Evolutionary conservation across 2,329 filamentous ascomycete genomes (phyloP), one percentile per base, ranked within the genome.

Genomic region (Calonectria multiphialidica): DNA sequence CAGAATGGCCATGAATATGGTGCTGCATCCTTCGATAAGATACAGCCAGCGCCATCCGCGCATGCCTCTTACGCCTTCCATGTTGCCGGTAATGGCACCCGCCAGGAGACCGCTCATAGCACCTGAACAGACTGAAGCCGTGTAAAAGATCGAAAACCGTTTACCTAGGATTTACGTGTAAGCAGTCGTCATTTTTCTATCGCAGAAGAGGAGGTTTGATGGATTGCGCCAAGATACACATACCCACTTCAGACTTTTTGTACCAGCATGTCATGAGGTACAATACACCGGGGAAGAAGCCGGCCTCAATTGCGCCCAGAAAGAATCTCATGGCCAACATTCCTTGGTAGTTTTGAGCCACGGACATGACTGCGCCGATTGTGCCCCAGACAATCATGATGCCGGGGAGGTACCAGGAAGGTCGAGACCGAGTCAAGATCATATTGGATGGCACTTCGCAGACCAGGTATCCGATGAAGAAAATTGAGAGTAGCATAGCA

Each of bases 181-280:
- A 62, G 57, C 5, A 15, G n/a, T 5, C 21, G 37, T 13, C 10
- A n/a, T 18, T 2, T 23, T n/a, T n/a, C n/a, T n/a, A n/a, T n/a
- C n/a, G n/a, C n/a, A n/a, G n/a, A n/a, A n/a, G n/a, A n/a, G n/a
- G n/a, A n/a, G n/a, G n/a, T n/a, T n/a, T n/a, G n/a, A n/a, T n/a
- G 5, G 7, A 13, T 2, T 30, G 35, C 10, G 16, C 2, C 21
- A 18, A 9, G 2, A 9, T n/a, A 6, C n/a, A 45, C 67, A 0
- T 59, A 70, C 67, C 68, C 9, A 70, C 63, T 61, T 70, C 62
- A n/a, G 68, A 74, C 33, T 76, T 75, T 68, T 81, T 81, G 71
- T 94, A 95, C 92, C 92, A 94, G 73, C 90, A 93, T 0, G 89
- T 91, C 0, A 94, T 85, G 72, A 93, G 91, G 81, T 88, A 68